phyloP scores from a whole-genome alignment of 768 basidiomycete species.

The Suillus alpinus region DNA sequence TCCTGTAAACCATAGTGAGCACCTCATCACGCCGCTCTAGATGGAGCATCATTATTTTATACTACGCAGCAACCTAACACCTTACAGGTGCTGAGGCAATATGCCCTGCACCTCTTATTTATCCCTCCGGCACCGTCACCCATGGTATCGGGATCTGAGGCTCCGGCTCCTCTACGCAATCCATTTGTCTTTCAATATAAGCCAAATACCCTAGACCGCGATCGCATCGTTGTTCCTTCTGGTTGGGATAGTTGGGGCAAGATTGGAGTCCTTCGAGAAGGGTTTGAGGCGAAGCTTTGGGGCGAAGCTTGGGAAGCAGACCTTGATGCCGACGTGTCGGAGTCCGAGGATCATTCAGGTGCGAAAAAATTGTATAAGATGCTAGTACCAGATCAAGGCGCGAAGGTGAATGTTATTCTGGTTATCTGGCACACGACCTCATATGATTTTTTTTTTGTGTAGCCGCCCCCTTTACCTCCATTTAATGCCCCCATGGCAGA shows the following conservation, averaged over 20 bases:
- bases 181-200: conserved; percentile 85
- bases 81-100: conserved; percentile 73
- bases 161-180: conserved; percentile 57
- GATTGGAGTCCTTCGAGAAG: conserved; percentile 84
- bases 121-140: conserved; percentile 57
- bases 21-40: conserved; percentile 37
- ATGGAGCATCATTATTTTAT: conserved; percentile 91
- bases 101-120: conserved; percentile 71
- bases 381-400: conserved; percentile 74
- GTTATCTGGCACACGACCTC: background rate
- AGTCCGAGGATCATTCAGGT: conserved; percentile 41
- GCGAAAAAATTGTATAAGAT: conserved; percentile 65
- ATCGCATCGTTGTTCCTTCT: conserved; percentile 86
- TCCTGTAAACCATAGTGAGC: background rate
- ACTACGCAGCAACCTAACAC: conserved; percentile 80
- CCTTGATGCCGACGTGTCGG: conserved; percentile 45
- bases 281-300: conserved; percentile 82
- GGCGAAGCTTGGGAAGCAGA: conserved; percentile 81
- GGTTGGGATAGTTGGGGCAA: conserved; percentile 99
- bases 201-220: conserved; percentile 91
- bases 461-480: conserved; percentile 67
- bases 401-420: conserved; percentile 49
- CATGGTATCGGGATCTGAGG: conserved; percentile 30
- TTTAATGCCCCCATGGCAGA: conserved; percentile 85
- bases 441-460: conserved; percentile 1